A percentile compares a stretch with the other conserved stretches of the same genome.
Evolutionary conservation across 2,329 filamentous ascomycete genomes (phyloP).

Genomic region (Verticillium nonalfalfae): DNA sequence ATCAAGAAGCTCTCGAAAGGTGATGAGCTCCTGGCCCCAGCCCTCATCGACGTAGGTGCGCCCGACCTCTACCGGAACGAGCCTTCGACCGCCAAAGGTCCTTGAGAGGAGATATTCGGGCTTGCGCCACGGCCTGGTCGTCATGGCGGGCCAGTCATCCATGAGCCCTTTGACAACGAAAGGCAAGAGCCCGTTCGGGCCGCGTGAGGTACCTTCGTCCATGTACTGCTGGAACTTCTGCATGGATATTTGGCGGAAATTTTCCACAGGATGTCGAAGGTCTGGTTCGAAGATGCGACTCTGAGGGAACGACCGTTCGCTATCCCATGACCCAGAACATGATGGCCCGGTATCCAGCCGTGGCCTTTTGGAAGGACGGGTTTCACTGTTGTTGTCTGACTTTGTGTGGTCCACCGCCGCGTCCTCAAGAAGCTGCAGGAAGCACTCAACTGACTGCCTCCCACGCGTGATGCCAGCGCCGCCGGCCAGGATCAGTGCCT

Average conservation of each 20-base stretch:
- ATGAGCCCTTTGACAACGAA: constrained; percentile 64
- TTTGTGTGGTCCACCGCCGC: constrained; percentile 11
- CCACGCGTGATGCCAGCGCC: constrained; percentile 48
- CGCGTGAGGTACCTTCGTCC: constrained; percentile 27
- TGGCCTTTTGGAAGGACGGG: not conserved
- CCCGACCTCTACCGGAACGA: constrained; percentile 83
- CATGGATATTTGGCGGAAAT: constrained; percentile 41
- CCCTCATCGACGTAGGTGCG: constrained; percentile 78
- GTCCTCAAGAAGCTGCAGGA: constrained; percentile 35
- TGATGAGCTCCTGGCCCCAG: constrained; percentile 78
- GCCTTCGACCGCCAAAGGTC: constrained; percentile 69
- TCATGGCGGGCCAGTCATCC: constrained; percentile 71
- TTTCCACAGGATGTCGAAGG: constrained; percentile 32
- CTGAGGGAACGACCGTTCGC: constrained; percentile 15
- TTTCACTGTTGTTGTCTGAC: not conserved
- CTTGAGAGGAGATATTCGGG: constrained; percentile 65
- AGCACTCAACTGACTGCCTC: constrained; percentile 41
- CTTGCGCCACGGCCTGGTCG: constrained; percentile 61
- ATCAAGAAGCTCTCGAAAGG: constrained; percentile 64
- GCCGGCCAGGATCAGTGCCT: constrained; percentile 69
- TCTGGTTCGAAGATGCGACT: constrained; percentile 29
- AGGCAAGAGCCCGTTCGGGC: constrained; percentile 42
- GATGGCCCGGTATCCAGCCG: constrained; percentile 3
- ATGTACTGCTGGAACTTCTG: constrained; percentile 58
- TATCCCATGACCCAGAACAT: constrained; percentile 8